Base-by-base conservation (phyloP, 2,329 filamentous ascomycete genomes). In the Herpomyces periplanetae region DNA sequence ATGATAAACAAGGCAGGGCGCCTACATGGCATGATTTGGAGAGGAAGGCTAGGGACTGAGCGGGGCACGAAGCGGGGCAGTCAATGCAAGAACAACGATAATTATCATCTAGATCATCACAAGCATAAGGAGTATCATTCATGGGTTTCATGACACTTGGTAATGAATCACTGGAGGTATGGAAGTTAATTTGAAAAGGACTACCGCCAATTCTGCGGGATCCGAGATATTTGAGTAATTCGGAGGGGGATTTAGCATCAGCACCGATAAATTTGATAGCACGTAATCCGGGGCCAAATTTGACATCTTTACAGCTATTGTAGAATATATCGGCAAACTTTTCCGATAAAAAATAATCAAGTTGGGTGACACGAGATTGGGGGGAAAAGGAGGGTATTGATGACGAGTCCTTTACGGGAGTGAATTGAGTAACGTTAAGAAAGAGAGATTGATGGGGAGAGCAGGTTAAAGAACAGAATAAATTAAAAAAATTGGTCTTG, bases 151-250 rank as follows among this genome's bases (percentile, higher is more conserved):
- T 84, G n/a, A 43, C 46, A 0, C 54, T 47, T 18, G 66, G 54
- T 5, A 46, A 36, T 25, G 58, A 54, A 4, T 50, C 36, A 5
- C 37, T 43, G 23, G 37, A 52, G 26, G 39, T 43, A 5, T 54
- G 75, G 30, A 80, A 96, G 43, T 96, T 84, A 42, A 96, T 88
- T 43, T 96, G 80, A 38, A 96, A 96, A 0, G 80, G 80, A 22
- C 75, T 91, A 3, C 84, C 84, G 13, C 55, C 31, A 10, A 75
- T 50, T 36, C 84, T 84, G 44, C 87, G 75, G 36, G 87, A 61
- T 8, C 80, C 80, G 13, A 96, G 41, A 30, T 91, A 96, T 32
- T 73, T 75, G 27, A 96, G 43, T 28, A 96, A 64, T 16, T 64
- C 53, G 0, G 57, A 55, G 36, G 75, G 84, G 34, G 88, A 66